Evolutionary conservation across 805 yeast species (phyloP), one percentile per base, ranked within the genome.

Genomic region (Scheffersomyces ergatensis): DNA sequence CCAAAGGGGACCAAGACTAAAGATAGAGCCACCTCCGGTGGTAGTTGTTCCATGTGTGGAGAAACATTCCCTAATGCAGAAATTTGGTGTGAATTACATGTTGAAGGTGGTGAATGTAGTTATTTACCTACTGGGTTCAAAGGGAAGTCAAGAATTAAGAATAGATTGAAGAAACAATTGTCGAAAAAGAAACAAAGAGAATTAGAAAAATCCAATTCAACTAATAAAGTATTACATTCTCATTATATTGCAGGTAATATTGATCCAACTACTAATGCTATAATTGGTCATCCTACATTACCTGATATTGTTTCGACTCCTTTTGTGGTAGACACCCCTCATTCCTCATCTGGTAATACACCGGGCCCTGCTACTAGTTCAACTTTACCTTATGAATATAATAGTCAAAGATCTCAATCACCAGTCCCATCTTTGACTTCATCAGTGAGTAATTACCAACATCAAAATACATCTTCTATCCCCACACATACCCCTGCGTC

Each of bases 31-130:
- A 56, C 54, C 37, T 58, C 72, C 11, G 56, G 70, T 4, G 83
- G 83, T 11, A 58, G 70, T 33, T 78, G 83, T 55, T 74, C 78
- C 17, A 76, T 78, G 61, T 78, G 83, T 55, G 78, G 76, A 19
- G 68, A 70, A 43, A 65, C 58, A 52, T 78, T 76, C 47, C 61
- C 65, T 6, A 72, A 67, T 44, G 76, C 76, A 38, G 68, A 67
- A 43, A 71, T 70, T 18, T 78, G 83, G 83, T 61, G 77, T 39
- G 74, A 69, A 42, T 54, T 63, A 32, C 83, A 78, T 46, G 67
- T 78, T 32, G 74, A 68, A 47, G 72, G 70, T 7, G 78, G 75
- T 36, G 67, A 71, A 45, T 78, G 83, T 61, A 60, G 57, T 46
- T 63, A 49, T 49, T 61, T 70, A 44, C 76, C 76, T 7, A 37